These are phyloP conservation scores for Penicillium sp. DNA, from an alignment of 2,329 filamentous ascomycete species.

Conservation along the genomic window DNA sequence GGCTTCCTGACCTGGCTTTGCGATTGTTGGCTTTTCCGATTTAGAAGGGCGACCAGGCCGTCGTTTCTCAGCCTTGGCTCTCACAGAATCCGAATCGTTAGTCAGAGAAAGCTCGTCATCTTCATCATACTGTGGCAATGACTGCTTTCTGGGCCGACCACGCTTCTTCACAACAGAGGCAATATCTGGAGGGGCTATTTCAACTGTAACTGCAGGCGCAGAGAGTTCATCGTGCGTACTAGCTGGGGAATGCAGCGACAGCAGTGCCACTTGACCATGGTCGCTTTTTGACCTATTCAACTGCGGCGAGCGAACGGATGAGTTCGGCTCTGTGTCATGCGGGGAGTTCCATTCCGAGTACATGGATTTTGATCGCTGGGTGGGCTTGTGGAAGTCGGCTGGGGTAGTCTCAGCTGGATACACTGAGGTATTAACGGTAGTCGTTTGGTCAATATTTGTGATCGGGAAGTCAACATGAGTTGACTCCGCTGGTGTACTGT, in stretches of 20 bases:
- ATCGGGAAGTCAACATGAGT: slow-evolving; percentile 5
- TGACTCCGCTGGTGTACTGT: slow-evolving; percentile 10
- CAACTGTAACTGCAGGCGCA: slow-evolving; percentile 24
- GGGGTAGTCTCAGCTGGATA: background rate
- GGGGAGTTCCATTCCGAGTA: slow-evolving; percentile 36
- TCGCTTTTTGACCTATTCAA: slow-evolving; percentile 31
- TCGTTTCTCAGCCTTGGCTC: slow-evolving; percentile 21
- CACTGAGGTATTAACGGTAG: background rate
- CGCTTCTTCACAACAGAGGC: slow-evolving; percentile 32
- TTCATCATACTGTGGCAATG: slow-evolving; percentile 25
- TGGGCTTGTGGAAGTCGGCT: slow-evolving; percentile 13
- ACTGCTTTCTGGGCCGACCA: slow-evolving; percentile 36
- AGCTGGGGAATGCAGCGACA: slow-evolving; percentile 22
- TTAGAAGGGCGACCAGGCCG: slow-evolving; percentile 26
- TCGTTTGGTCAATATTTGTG: background rate
- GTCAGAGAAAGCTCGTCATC: slow-evolving; percentile 33
- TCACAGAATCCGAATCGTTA: slow-evolving; percentile 2
- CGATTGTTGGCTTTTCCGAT: background rate
- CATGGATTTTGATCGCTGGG: slow-evolving; percentile 31
- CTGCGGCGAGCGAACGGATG: slow-evolving; percentile 36
- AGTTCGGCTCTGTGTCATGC: slow-evolving; percentile 46
- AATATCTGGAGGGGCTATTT: slow-evolving; percentile 10
- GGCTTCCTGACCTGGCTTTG: background rate
- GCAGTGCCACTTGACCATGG: slow-evolving; percentile 8
- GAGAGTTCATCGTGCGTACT: slow-evolving; percentile 36